These are phyloP conservation scores for Polytrichum commune DNA, from an alignment of 225 moss, liverwort and hornwort species.

Conservation along the genomic window DNA sequence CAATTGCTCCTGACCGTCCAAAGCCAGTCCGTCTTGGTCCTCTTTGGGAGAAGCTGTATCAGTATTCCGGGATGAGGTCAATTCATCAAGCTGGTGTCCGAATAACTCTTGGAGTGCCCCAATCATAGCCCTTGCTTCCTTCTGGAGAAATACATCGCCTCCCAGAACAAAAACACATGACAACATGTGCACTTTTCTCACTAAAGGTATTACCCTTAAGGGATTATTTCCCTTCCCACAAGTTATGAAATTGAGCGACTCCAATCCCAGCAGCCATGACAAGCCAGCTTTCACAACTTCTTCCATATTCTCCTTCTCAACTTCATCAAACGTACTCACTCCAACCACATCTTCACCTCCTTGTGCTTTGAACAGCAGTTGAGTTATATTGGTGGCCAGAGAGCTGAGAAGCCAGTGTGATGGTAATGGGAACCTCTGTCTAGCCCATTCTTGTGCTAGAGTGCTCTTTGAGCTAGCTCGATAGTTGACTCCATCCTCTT, in stretches of 20 bases:
- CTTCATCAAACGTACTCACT: slow-evolving; percentile 26
- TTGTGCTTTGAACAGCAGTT: slow-evolving; percentile 23
- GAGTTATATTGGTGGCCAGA: slow-evolving; percentile 56
- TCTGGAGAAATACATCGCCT: slow-evolving; percentile 74
- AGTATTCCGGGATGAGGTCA: slow-evolving; percentile 4
- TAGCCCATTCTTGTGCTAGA: slow-evolving; percentile 72
- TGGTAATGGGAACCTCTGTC: slow-evolving; percentile 90
- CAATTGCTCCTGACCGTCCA: slow-evolving; percentile 10
- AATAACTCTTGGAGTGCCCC: slow-evolving; percentile 65
- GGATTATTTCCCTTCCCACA: not conserved
- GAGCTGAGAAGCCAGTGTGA: slow-evolving; percentile 92
- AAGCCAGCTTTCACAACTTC: slow-evolving; percentile 72
- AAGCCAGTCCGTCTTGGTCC: slow-evolving; percentile 7
- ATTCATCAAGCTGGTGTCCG: slow-evolving; percentile 45
- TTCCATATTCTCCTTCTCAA: slow-evolving; percentile 49
- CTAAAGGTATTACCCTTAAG: slow-evolving; percentile 22
- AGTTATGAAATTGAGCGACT: slow-evolving; percentile 24
- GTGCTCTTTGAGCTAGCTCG: slow-evolving; percentile 19
- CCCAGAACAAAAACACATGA: slow-evolving; percentile 76
- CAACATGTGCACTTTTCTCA: slow-evolving; percentile 51
- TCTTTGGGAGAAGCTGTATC: not conserved
- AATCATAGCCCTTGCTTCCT: slow-evolving; percentile 48
- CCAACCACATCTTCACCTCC: slow-evolving; percentile 26
- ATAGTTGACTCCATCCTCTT: slow-evolving; percentile 27
- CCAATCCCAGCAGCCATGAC: slow-evolving; percentile 64